Conservation (phyloP, 2,329 filamentous ascomycete species). For the Epichloe bromicola region DNA sequence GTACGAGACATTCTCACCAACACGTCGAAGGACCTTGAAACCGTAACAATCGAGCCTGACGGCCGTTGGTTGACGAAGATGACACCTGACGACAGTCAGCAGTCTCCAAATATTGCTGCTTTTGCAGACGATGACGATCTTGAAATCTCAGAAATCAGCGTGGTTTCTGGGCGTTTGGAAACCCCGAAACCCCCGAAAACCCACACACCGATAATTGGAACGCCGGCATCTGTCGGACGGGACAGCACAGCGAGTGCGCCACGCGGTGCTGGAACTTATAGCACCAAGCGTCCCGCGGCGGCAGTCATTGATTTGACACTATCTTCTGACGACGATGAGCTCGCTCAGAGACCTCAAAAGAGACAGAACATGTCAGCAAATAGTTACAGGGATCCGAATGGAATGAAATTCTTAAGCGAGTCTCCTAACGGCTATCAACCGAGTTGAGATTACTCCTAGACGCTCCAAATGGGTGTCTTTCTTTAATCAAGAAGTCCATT, state of each 20-base stretch:
- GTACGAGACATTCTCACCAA: conserved; percentile 73
- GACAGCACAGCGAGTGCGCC: conserved; percentile 24
- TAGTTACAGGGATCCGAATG: conserved; percentile 9
- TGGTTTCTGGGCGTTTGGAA: conserved; percentile 21
- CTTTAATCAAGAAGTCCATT: not conserved
- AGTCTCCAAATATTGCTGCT: conserved; percentile 15
- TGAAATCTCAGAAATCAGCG: conserved; percentile 31
- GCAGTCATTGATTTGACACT: conserved; percentile 48
- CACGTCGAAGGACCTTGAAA: conserved; percentile 59
- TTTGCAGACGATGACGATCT: conserved; percentile 36
- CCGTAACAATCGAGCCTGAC: conserved; percentile 81
- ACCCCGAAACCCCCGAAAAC: conserved; percentile 19
- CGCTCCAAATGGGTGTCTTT: not conserved
- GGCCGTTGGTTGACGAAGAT: conserved; percentile 54
- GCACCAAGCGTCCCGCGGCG: conserved; percentile 34
- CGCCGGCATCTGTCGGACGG: conserved; percentile 23
- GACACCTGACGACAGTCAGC: conserved; percentile 17
- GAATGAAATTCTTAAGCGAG: conserved; percentile 12
- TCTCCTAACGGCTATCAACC: conserved; percentile 11
- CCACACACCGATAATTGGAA: conserved; percentile 22
- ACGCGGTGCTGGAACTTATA: conserved; percentile 21
- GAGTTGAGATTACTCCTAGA: not conserved
- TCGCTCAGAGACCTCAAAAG: conserved; percentile 32
- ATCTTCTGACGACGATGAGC: conserved; percentile 40
- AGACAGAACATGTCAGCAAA: conserved; percentile 25